phyloP scores from a whole-genome alignment of 2,329 filamentous ascomycete species.

The Talaromyces pinophilus region DNA sequence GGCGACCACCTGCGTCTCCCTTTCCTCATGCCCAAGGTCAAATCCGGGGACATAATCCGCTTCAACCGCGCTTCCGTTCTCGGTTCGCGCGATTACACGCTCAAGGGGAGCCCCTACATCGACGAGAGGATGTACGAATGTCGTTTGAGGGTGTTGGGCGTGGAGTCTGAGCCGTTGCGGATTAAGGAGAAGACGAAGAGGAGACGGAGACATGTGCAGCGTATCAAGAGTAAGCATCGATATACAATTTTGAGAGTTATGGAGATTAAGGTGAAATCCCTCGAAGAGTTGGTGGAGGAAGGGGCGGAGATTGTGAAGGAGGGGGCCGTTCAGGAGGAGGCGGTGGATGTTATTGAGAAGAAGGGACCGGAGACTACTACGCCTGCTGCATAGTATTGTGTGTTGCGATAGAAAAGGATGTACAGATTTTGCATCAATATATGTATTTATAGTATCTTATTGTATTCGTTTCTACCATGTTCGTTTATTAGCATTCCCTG shows the following conservation, averaged over 20 bases:
- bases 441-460: conserved; percentile 19
- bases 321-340: conserved; percentile 14
- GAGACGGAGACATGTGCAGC: conserved; percentile 67
- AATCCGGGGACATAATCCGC: conserved; percentile 80
- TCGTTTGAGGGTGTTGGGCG: conserved; percentile 78
- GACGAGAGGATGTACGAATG: conserved; percentile 84
- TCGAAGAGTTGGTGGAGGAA: conserved; percentile 55
- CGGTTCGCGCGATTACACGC: conserved; percentile 85
- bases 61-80: conserved; percentile 81
- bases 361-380: not conserved
- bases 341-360: conserved; percentile 18
- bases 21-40: conserved; percentile 74
- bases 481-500: conserved; percentile 4
- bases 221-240: conserved; percentile 83
- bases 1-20: conserved; percentile 76
- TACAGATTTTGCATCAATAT: conserved; percentile 6
- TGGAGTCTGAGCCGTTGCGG: conserved; percentile 77
- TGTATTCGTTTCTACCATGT: conserved; percentile 5
- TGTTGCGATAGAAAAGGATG: not conserved
- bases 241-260: conserved; percentile 85
- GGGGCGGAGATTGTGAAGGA: conserved; percentile 42
- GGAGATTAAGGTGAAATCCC: conserved; percentile 69
- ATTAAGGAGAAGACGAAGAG: conserved; percentile 79
- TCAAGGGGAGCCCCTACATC: conserved; percentile 78
- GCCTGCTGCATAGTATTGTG: not conserved